phyloP scores from a whole-genome alignment of 2,329 filamentous ascomycete genomes.

The Fusarium newnesense region DNA sequence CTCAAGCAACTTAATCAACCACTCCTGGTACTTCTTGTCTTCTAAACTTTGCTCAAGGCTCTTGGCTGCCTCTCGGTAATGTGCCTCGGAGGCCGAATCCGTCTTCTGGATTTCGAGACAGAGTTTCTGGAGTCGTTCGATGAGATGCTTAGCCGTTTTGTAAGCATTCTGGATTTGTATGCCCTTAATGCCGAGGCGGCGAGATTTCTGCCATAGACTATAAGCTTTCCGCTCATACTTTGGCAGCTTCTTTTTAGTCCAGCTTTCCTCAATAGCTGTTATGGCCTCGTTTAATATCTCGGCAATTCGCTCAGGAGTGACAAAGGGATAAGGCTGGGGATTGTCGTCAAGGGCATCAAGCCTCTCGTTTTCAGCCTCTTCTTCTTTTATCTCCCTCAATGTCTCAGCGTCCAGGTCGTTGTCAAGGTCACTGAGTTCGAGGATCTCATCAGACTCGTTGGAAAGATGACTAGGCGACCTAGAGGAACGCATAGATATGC shows the following conservation, averaged over 20 bases:
- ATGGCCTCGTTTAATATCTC: slow-evolving; percentile 52
- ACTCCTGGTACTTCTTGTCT: slow-evolving; percentile 64
- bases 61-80: slow-evolving; percentile 66
- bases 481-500: slow-evolving; percentile 15
- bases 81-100: slow-evolving; percentile 62
- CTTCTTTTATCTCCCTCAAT: slow-evolving; percentile 68
- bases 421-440: slow-evolving; percentile 36
- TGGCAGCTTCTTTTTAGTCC: slow-evolving; percentile 68
- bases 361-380: slow-evolving; percentile 34
- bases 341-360: neutral
- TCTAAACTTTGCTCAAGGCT: slow-evolving; percentile 73
- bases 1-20: slow-evolving; percentile 60
- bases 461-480: slow-evolving; percentile 19
- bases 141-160: slow-evolving; percentile 54
- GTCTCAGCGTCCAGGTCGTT: slow-evolving; percentile 63
- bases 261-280: slow-evolving; percentile 60
- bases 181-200: slow-evolving; percentile 50
- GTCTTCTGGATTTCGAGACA: slow-evolving; percentile 62
- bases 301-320: slow-evolving; percentile 51
- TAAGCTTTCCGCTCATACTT: slow-evolving; percentile 67
- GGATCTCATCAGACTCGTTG: slow-evolving; percentile 5
- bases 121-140: slow-evolving; percentile 65
- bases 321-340: slow-evolving; percentile 17
- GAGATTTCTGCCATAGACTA: slow-evolving; percentile 69
- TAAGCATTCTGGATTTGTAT: slow-evolving; percentile 57